Evolutionary conservation across 2,329 filamentous ascomycete genomes (phyloP).

Genomic region (Apiospora rasikravindrae): DNA sequence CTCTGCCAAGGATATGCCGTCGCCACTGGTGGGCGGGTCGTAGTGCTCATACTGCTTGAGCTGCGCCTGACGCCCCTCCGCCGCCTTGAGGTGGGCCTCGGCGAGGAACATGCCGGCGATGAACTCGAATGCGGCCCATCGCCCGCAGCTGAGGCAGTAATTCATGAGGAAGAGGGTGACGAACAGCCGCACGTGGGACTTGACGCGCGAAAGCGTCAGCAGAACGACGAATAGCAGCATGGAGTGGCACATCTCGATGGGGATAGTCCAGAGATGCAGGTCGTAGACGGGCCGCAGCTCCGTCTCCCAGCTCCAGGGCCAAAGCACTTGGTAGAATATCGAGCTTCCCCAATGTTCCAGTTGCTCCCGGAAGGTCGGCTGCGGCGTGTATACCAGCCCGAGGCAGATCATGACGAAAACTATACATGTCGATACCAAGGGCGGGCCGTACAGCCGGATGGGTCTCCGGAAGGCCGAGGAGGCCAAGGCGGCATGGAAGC

Average conservation of each 20-base stretch:
- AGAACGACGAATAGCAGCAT: slow-evolving; percentile 50
- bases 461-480: slow-evolving; percentile 54
- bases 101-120: slow-evolving; percentile 51
- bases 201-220: slow-evolving; percentile 41
- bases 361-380: slow-evolving; percentile 33
- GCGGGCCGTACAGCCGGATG: slow-evolving; percentile 52
- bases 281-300: slow-evolving; percentile 42
- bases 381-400: slow-evolving; percentile 35
- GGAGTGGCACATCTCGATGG: slow-evolving; percentile 52
- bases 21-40: slow-evolving; percentile 18
- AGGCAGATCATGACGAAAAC: slow-evolving; percentile 42
- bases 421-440: slow-evolving; percentile 48
- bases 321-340: slow-evolving; percentile 32
- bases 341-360: slow-evolving; percentile 34
- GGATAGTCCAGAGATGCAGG: slow-evolving; percentile 54
- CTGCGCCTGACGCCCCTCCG: slow-evolving; percentile 23
- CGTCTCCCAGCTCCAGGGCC: slow-evolving; percentile 38
- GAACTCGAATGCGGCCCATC: slow-evolving; percentile 53
- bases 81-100: slow-evolving; percentile 48
- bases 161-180: slow-evolving; percentile 41
- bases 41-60: slow-evolving; percentile 16
- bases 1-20: slow-evolving; percentile 19
- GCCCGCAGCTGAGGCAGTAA: slow-evolving; percentile 45
- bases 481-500: slow-evolving; percentile 46
- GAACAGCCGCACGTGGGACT: slow-evolving; percentile 39